These are phyloP conservation scores for Talaromyces sp. DNA, from an alignment of 2,329 filamentous ascomycete species.

Conservation along the genomic window DNA sequence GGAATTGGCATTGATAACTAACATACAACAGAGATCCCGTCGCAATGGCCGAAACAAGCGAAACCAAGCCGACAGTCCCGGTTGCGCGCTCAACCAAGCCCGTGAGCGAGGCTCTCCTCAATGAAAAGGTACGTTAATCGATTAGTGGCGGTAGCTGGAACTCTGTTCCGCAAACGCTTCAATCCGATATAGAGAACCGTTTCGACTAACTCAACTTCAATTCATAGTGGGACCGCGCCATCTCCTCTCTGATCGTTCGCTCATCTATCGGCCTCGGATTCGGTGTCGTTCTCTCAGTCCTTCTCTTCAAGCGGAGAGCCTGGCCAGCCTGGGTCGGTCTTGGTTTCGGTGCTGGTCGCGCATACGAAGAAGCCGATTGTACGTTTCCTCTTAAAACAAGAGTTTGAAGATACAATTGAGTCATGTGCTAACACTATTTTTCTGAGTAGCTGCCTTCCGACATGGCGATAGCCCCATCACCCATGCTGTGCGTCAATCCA, in stretches of 20 bases:
- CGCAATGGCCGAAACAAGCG: constrained; percentile 57
- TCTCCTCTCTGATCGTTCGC: constrained; percentile 96
- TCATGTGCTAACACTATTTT: neutral
- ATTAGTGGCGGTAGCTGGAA: too few relatives aligned
- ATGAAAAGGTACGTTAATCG: constrained; percentile 78
- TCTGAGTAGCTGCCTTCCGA: constrained; percentile 43
- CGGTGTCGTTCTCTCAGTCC: constrained; percentile 96
- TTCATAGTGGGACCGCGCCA: constrained; percentile 90
- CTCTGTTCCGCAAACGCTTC: neutral
- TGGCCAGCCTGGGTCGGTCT: constrained; percentile 96
- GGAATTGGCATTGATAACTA: neutral
- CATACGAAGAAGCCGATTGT: constrained; percentile 97
- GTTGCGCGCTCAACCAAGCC: constrained; percentile 71
- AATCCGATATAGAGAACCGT: neutral
- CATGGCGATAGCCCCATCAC: constrained; percentile 43
- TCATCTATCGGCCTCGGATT: constrained; percentile 94
- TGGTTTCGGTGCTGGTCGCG: constrained; percentile 92
- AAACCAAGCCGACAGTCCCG: constrained; percentile 60
- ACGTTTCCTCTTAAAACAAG: neutral
- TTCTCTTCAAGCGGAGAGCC: constrained; percentile 95
- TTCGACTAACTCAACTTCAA: constrained; percentile 14
- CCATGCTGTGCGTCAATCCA: constrained; percentile 40
- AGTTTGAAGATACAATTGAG: neutral
- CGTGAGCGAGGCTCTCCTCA: constrained; percentile 95
- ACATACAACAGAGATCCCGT: constrained; percentile 14